These are phyloP conservation scores for Pleurotus tuber-regium DNA, from an alignment of 768 basidiomycete genomes.

Conservation along the genomic window DNA sequence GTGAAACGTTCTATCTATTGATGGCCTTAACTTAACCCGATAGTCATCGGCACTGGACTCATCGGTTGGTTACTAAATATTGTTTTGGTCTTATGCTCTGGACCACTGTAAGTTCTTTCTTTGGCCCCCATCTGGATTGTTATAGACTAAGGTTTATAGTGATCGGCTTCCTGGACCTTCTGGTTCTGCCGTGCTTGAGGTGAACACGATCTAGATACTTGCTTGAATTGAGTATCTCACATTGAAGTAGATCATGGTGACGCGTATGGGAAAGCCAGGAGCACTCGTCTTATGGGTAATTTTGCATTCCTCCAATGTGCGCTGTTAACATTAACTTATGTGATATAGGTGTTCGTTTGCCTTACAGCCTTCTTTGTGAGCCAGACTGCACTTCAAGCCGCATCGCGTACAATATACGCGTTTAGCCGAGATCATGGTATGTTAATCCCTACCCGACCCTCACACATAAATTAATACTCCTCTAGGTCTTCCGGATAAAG, in stretches of 20 bases:
- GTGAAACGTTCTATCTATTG: background rate
- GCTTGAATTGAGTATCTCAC: background rate
- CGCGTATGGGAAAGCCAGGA: conserved; percentile 75
- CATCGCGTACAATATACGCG: conserved; percentile 78
- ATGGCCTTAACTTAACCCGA: background rate
- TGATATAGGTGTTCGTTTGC: conserved; percentile 63
- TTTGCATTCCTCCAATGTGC: background rate
- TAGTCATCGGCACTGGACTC: conserved; percentile 74
- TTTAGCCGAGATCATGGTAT: conserved; percentile 78
- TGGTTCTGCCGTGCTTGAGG: conserved; percentile 72
- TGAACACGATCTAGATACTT: conserved; percentile 14
- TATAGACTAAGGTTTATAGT: conserved; percentile 28
- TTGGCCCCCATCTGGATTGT: background rate
- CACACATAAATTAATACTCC: background rate
- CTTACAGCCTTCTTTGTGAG: conserved; percentile 85
- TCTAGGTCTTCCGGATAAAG: conserved; percentile 70
- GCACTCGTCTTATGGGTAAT: conserved; percentile 78
- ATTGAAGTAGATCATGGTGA: conserved; percentile 59
- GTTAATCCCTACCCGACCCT: conserved; percentile 7
- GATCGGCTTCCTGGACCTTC: conserved; percentile 67
- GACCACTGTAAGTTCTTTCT: conserved; percentile 52
- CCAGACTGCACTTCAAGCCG: conserved; percentile 79
- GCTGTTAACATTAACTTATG: background rate
- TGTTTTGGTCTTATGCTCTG: conserved; percentile 81
- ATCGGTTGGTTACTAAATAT: conserved; percentile 89